Conservation (phyloP, 2,329 filamentous ascomycete genomes). For the Kalmusia sp. region DNA sequence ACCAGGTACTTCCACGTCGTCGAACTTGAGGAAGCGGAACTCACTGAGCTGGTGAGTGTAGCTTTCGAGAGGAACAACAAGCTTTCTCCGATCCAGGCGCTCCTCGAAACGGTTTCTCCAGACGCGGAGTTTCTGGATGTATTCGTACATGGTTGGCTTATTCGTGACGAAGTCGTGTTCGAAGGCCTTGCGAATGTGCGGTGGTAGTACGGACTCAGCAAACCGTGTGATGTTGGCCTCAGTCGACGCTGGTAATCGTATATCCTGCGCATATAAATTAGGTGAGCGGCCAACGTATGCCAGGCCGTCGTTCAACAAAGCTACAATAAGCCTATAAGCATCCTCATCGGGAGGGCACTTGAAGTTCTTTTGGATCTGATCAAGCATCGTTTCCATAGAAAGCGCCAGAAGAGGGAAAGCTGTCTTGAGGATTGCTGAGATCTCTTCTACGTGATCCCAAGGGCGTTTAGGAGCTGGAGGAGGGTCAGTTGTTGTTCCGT, state of each 20-base stretch:
- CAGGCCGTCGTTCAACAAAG: conserved; percentile 91
- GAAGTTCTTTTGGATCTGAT: conserved; percentile 98
- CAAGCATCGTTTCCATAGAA: conserved; percentile 99
- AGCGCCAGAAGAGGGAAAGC: conserved; percentile 94
- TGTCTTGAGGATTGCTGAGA: conserved; percentile 94
- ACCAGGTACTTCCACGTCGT: conserved; percentile 96
- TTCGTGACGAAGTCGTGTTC: conserved; percentile 95
- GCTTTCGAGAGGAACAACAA: conserved; percentile 77
- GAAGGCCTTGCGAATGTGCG: conserved; percentile 94
- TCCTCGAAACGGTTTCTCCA: conserved; percentile 99
- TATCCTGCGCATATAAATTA: conserved; percentile 83
- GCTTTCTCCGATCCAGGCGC: conserved; percentile 85
- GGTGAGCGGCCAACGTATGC: conserved; percentile 91
- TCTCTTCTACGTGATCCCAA: conserved; percentile 96
- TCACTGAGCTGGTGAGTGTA: conserved; percentile 93
- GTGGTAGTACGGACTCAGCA: conserved; percentile 91
- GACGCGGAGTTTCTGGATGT: conserved; percentile 93
- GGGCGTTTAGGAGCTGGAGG: conserved; percentile 68
- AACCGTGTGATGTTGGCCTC: conserved; percentile 98
- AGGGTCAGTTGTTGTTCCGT: conserved; percentile 25
- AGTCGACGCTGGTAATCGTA: conserved; percentile 86
- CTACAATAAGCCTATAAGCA: conserved; percentile 96
- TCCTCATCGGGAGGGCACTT: conserved; percentile 99
- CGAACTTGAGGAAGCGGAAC: conserved; percentile 97
- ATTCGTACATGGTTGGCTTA: conserved; percentile 97